Evolutionary conservation across 1,139 yeast species (phyloP).

Genomic region (Zygoascus meyerae): DNA sequence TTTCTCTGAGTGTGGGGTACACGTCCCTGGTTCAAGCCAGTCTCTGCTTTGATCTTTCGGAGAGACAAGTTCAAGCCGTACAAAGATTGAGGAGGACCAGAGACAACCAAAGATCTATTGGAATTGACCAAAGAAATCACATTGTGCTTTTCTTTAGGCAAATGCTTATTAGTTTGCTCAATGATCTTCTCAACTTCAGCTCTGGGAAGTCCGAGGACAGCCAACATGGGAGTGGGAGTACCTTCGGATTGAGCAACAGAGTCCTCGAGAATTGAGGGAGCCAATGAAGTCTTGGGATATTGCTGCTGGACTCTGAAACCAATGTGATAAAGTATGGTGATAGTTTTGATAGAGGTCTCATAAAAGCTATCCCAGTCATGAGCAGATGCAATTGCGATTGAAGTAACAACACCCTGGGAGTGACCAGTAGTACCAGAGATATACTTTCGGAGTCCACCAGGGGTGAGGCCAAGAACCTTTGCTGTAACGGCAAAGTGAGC

Average conservation of each 20-base stretch:
- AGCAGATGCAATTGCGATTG: constrained; percentile 83
- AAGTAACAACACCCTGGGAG: constrained; percentile 94
- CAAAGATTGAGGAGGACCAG: constrained; percentile 98
- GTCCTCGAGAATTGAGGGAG: constrained; percentile 91
- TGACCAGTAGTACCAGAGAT: constrained; percentile 93
- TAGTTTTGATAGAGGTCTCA: constrained; percentile 66
- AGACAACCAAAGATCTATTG: constrained; percentile 88
- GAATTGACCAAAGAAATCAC: constrained; percentile 90
- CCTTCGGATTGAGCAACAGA: constrained; percentile 94
- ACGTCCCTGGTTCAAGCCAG: constrained; percentile 93
- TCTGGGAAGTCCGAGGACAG: constrained; percentile 78
- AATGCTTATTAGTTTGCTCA: constrained; percentile 83
- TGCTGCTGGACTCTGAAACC: constrained; percentile 88
- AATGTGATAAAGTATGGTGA: constrained; percentile 80
- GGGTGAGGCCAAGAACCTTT: constrained; percentile 76
- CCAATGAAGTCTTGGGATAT: constrained; percentile 89
- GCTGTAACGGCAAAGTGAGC: constrained; percentile 90
- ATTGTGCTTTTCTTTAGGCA: constrained; percentile 87
- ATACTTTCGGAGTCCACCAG: constrained; percentile 74
- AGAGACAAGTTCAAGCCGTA: constrained; percentile 90
- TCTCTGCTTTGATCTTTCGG: constrained; percentile 90
- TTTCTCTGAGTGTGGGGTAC: constrained; percentile 91
- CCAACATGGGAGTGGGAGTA: constrained; percentile 94
- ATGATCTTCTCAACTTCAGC: constrained; percentile 75
- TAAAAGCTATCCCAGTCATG: constrained; percentile 81